Evolutionary conservation across 2,329 filamentous ascomycete genomes (phyloP), one percentile per base, ranked within the genome.

Genomic region (Stemphylium vesicarium): DNA sequence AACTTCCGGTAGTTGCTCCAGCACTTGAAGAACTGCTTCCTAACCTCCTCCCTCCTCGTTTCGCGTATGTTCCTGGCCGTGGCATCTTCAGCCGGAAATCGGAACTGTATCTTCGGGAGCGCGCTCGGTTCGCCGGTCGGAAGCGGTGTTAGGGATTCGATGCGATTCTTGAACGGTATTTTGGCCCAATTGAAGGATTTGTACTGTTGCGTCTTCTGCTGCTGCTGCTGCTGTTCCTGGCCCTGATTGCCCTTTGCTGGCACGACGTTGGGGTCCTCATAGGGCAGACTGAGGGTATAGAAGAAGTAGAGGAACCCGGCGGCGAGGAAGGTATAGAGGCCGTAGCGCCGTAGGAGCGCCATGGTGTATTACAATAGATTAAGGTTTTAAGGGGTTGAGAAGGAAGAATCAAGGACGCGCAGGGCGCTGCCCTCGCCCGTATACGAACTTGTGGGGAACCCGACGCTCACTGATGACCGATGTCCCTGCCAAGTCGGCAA

Each of bases 1-100:
- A 77, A 70, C 36, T 70, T 49, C 29, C 73, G 72, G 64, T 82
- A 82, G 10, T 75, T 71, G 4, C 67, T 72, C 79, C 79, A 82
- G 51, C 75, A 77, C 41, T 75, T 75, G 48, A 74, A 46, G 51
- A 82, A 81, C 2, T 76, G 73, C 41, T 72, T 73, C 54, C 75
- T 77, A 31, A 82, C 78, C 18, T 74, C 70, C 7, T 62, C 50
- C 60, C 71, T 50, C 60, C 72, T 66, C 57, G 70, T 52, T 68
- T 76, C 59, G 54, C 74, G 59, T 64, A 75, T 60, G 52, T 75
- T 57, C 61, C 67, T 58, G 35, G 64, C 61, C 33, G 68, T 62
- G 53, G 66, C 50, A 53, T 74, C 56, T 54, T 81, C 78, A 4
- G 62, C 41, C 1, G 67, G 54, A 56, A 81, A 81, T 1, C 68